Evolutionary conservation across 1,139 yeast species (phyloP), one percentile per base, ranked within the genome.

Genomic region (Yamadazyma sp.): DNA sequence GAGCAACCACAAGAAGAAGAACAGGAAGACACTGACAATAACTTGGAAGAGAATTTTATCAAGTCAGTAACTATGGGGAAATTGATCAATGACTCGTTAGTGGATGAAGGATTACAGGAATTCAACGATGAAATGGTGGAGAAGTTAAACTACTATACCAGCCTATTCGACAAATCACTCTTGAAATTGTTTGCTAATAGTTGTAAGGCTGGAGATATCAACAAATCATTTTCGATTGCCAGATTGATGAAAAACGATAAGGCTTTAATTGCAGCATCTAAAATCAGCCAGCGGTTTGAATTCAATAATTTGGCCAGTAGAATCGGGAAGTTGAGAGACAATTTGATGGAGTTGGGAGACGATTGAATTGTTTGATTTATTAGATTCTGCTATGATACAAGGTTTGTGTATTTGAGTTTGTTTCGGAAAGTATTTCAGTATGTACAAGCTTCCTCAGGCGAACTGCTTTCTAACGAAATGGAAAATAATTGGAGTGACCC

Each of bases 281-380:
- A 85, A 61, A 86, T 92, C 43, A 87, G 96, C 1, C 86, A 86
- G 51, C 76, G 96, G 50, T 79, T 86, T 54, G 89, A 84, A 40
- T 72, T 83, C 56, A 63, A 74, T 29, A 68, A 73, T 7, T 66
- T 92, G 51, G 89, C 88, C 1, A 78, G 76, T 42, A 80, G 78
- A 55, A 82, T 91, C 42, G 80, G 77, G 43, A 77, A 78, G 48
- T 61, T 85, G 36, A 71, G 89, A 51, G 94, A 85, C 40, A 65
- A 58, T 5, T 56, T 71, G 53, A 73, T 63, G 32, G 61, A 57
- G 24, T 39, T 59, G 34, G 63, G 56, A 31, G 48, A 24, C 7
- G 5, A 49, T 11, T 20, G 34, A 17, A n/a, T n/a, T n/a, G n/a
- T n/a, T n/a, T n/a, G n/a, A n/a, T n/a, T n/a, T n/a, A n/a, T n/a